phyloP scores from a whole-genome alignment of 2,329 filamentous ascomycete genomes.

The Fusarium albidum region DNA sequence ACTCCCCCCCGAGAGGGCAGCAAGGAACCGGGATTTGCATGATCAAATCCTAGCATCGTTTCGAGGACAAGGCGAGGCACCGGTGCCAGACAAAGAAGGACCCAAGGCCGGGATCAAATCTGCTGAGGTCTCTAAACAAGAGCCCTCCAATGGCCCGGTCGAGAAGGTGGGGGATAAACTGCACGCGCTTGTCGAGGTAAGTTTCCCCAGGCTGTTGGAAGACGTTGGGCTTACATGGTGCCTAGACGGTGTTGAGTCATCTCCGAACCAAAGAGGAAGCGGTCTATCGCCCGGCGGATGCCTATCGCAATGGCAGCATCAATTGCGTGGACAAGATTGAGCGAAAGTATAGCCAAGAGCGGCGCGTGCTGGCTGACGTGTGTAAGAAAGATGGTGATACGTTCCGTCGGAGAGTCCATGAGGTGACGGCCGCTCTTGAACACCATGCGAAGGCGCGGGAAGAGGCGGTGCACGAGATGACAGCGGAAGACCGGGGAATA shows the following conservation, averaged over 20 bases:
- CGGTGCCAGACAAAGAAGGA: not conserved
- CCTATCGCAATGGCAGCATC: conserved; percentile 33
- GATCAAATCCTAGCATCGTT: conserved; percentile 31
- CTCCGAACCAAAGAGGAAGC: conserved; percentile 34
- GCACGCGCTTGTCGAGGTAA: conserved; percentile 39
- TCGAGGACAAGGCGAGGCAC: conserved; percentile 4
- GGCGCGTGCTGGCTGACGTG: conserved; percentile 13
- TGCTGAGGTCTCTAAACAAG: not conserved
- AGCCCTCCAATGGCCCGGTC: not conserved
- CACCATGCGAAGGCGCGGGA: conserved; percentile 6
- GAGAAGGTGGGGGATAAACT: conserved; percentile 26
- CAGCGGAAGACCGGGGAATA: conserved; percentile 16
- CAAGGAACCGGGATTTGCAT: conserved; percentile 19
- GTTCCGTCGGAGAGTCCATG: conserved; percentile 25
- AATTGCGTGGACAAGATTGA: conserved; percentile 35
- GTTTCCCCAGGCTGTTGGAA: not conserved
- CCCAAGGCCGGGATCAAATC: not conserved
- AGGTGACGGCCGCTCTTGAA: conserved; percentile 19
- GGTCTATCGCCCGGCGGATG: conserved; percentile 27
- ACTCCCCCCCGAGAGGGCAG: conserved; percentile 1
- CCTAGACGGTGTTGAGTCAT: conserved; percentile 36
- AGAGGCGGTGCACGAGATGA: conserved; percentile 15
- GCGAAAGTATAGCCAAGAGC: conserved; percentile 34
- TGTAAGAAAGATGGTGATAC: conserved; percentile 28
- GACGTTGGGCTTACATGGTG: conserved; percentile 19